Percentiles rank a stretch among this genome's conserved stretches.
Conservation (phyloP, 2,329 filamentous ascomycete genomes). For the Colletotrichum agaves region DNA sequence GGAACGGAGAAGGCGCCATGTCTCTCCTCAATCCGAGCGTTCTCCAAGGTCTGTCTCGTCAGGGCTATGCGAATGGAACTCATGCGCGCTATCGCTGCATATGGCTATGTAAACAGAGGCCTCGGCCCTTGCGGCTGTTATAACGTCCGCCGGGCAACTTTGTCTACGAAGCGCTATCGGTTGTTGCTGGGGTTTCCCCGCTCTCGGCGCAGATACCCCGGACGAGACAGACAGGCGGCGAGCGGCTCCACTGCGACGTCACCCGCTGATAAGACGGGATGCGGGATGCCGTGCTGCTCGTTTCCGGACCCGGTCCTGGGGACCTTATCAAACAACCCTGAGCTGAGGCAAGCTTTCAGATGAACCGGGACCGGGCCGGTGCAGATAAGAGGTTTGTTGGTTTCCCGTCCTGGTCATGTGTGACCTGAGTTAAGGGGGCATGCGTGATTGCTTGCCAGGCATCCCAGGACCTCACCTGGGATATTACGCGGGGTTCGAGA, state of each 20-base stretch:
- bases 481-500: no score
- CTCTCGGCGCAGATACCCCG: slow-evolving; percentile 4
- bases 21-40: not conserved
- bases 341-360: not conserved
- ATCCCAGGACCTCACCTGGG: not conserved
- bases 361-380: slow-evolving; percentile 7
- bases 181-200: not conserved
- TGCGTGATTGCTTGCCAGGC: not conserved
- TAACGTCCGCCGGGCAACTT: slow-evolving; percentile 3
- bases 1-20: slow-evolving; percentile 29
- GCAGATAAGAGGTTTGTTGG: slow-evolving; percentile 4
- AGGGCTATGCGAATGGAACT: no score
- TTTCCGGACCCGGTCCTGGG: slow-evolving; percentile 3
- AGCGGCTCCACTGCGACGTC: slow-evolving; percentile 7
- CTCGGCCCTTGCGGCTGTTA: not conserved
- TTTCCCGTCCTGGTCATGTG: slow-evolving; percentile 2
- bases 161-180: not conserved
- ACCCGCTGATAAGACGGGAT: slow-evolving; percentile 1
- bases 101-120: no score
- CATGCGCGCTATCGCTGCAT: no score
- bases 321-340: slow-evolving; percentile 3
- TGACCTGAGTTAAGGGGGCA: not conserved
- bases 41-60: not conserved
- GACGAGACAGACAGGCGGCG: not conserved
- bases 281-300: not conserved